Evolutionary conservation across 352 stramenopile genomes (phyloP), one percentile per base, ranked within the genome.

Genomic region (Pythium phragmiticola): DNA sequence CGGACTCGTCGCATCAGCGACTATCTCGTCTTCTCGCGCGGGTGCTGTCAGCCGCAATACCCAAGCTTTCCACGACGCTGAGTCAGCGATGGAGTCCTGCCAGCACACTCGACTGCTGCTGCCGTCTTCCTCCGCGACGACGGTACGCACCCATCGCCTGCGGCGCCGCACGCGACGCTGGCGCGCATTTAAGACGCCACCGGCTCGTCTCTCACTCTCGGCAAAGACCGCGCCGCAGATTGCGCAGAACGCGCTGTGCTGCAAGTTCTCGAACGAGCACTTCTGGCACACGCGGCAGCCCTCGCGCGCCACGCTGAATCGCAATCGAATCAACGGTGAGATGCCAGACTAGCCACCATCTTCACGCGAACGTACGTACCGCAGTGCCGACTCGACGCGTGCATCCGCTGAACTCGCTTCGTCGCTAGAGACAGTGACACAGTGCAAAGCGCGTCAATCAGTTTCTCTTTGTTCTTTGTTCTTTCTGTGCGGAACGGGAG

Each of bases 191-290:
- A 66, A 13, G 19, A 4, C 16, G 28, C 39, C 39, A 46, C 13
- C 17, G 17, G 2, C 6, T 42, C 13, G 13, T 21, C 5, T 46
- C 39, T 46, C 39, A 17, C 13, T 46, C 14, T 53, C 16, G 0
- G 23, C 30, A 23, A 45, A 59, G n/a, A 39, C 28, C 2, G 39
- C 58, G 11, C 58, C 41, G 28, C 49, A 65, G 49, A 58, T 57
- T 23, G 48, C 58, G 46, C 58, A 58, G 49, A 50, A 65, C 19
- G 58, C 41, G 49, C 48, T 59, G 37, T 41, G 36, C 12, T 59
- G 41, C 19, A 65, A 21, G 19, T 65, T 65, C 5, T 59, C 58
- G 17, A 65, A 58, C 11, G n/a, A 19, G 13, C 49, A 65, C 5
- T 52, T 51, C 9, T 4, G 9, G 14, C 58, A 65, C 8, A 26